A percentile compares a stretch with the other conserved stretches of the same genome.
Conservation (phyloP, 352 stramenopile genomes). For the Phytophthora ramorum region DNA sequence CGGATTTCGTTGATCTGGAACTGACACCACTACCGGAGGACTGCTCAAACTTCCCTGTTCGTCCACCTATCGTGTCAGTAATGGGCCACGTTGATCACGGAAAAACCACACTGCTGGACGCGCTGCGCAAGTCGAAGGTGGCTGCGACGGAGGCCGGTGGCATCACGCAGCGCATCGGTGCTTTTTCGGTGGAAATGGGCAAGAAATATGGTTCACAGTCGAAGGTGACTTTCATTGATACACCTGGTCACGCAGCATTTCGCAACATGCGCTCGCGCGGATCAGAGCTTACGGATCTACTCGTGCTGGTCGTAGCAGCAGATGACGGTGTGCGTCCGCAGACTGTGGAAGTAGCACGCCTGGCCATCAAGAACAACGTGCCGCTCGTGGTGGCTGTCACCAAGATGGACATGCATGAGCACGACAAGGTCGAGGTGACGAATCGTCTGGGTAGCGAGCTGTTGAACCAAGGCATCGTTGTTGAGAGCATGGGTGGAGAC, state of each 20-base stretch:
- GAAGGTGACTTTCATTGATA: slow-evolving; percentile 98
- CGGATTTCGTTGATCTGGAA: slow-evolving; percentile 86
- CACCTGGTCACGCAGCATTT: slow-evolving; percentile 99
- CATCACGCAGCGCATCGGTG: slow-evolving; percentile 99
- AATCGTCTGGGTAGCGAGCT: slow-evolving; percentile 88
- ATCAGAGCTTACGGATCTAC: slow-evolving; percentile 97
- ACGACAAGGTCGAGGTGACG: slow-evolving; percentile 72
- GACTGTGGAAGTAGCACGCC: slow-evolving; percentile 96
- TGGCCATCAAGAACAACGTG: slow-evolving; percentile 95
- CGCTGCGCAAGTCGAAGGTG: slow-evolving; percentile 91
- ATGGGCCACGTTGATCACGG: slow-evolving; percentile 99
- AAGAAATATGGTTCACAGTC: slow-evolving; percentile 69
- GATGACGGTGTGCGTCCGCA: slow-evolving; percentile 99
- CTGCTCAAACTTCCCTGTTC: slow-evolving; percentile 70
- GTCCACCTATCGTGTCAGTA: slow-evolving; percentile 97
- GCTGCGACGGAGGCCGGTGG: slow-evolving; percentile 96
- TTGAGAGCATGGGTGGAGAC: slow-evolving; percentile 95
- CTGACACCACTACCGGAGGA: slow-evolving; percentile 64
- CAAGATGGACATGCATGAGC: slow-evolving; percentile 95
- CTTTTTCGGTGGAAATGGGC: slow-evolving; percentile 96
- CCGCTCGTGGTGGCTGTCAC: slow-evolving; percentile 98
- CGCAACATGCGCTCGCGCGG: slow-evolving; percentile 97
- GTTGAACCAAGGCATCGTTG: slow-evolving; percentile 93
- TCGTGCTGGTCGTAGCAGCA: slow-evolving; percentile 97
- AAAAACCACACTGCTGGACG: slow-evolving; percentile 99